Conservation (phyloP, 768 basidiomycete genomes). For the Russula abietina region DNA sequence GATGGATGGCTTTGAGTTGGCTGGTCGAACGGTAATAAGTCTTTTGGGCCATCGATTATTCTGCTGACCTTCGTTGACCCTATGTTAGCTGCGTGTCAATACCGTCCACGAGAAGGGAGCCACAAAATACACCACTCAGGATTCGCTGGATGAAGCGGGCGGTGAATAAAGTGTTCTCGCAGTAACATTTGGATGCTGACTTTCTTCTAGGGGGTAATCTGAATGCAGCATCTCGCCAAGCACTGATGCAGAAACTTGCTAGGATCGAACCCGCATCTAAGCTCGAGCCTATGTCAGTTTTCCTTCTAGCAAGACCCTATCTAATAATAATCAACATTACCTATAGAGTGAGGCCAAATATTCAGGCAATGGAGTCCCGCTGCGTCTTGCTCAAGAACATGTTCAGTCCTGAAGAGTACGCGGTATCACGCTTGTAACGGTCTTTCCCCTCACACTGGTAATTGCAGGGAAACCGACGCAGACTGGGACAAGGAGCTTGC, state of each 20-base stretch:
- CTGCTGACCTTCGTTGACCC: conserved; percentile 22
- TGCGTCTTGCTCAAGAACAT: conserved; percentile 89
- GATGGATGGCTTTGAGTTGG: conserved; percentile 98
- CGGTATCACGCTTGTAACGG: conserved; percentile 11
- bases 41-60: conserved; percentile 17
- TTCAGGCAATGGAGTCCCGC: conserved; percentile 82
- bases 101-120: conserved; percentile 90
- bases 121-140: conserved; percentile 65
- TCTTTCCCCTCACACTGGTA: neutral
- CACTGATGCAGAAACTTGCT: conserved; percentile 99
- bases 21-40: conserved; percentile 75
- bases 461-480: conserved; percentile 78
- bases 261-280: conserved; percentile 68
- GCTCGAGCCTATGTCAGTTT: conserved; percentile 56
- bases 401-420: conserved; percentile 96
- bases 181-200: conserved; percentile 1
- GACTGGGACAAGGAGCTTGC: conserved; percentile 97
- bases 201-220: conserved; percentile 78
- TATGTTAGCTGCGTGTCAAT: conserved; percentile 70
- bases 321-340: conserved; percentile 19
- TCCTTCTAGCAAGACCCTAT: neutral
- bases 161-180: conserved; percentile 41
- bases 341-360: conserved; percentile 64
- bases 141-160: conserved; percentile 83
- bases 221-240: conserved; percentile 96